These are phyloP conservation scores for Scutellaria barbata DNA, from an alignment of 257 asterid genomes.

Conservation along the genomic window DNA sequence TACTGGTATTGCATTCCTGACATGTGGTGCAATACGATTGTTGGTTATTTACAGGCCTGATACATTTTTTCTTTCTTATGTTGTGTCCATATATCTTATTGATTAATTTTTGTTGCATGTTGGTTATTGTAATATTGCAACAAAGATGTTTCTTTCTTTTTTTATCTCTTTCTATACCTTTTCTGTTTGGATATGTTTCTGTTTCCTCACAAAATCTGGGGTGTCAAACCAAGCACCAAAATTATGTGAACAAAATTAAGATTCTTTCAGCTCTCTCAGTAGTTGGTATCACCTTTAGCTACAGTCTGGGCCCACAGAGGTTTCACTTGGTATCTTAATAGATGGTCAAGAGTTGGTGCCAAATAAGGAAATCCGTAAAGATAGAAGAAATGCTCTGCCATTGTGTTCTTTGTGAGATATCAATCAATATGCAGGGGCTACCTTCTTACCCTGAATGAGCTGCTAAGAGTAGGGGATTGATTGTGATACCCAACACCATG, in stretches of 20 bases:
- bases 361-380: not conserved
- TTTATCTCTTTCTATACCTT: not conserved
- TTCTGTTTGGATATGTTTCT: not conserved
- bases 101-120: not conserved
- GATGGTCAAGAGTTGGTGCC: conserved; percentile 26
- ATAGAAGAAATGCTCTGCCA: conserved; percentile 8
- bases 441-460: not conserved
- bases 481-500: conserved; percentile 8
- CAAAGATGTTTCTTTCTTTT: not conserved
- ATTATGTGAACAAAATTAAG: not conserved
- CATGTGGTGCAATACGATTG: not conserved
- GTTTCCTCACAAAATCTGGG: conserved; percentile 23
- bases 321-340: conserved; percentile 4
- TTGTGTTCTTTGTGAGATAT: not conserved
- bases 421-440: conserved; percentile 3
- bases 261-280: not conserved
- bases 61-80: not conserved
- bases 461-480: conserved; percentile 5
- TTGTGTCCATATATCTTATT: not conserved
- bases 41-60: conserved; percentile 3
- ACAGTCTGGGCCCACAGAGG: not conserved
- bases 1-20: conserved; percentile 18
- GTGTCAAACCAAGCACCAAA: not conserved
- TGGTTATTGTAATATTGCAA: not conserved
- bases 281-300: conserved; percentile 12